phyloP scores from a whole-genome alignment of 2,329 filamentous ascomycete genomes.

The Bisporella sp. region DNA sequence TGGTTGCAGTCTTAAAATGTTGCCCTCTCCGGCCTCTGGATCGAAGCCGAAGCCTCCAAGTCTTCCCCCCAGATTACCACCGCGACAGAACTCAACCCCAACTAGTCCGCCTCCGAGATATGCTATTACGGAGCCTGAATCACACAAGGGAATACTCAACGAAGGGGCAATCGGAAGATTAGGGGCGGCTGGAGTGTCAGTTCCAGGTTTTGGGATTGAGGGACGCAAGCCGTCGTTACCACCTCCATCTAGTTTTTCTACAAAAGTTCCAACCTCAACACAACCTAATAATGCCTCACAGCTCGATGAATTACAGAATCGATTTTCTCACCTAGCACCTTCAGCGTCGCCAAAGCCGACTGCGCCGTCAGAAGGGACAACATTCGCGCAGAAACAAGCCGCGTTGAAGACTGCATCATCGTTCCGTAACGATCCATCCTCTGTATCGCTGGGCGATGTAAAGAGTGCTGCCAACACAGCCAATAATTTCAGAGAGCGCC shows the following conservation, averaged over 20 bases:
- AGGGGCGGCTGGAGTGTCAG: conserved; percentile 54
- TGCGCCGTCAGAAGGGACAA: conserved; percentile 35
- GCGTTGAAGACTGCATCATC: conserved; percentile 43
- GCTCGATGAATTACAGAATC: conserved; percentile 29
- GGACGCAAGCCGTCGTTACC: conserved; percentile 25
- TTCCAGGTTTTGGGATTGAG: conserved; percentile 59
- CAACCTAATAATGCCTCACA: conserved; percentile 13
- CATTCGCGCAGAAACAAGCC: conserved; percentile 47
- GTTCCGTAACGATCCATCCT: conserved; percentile 43
- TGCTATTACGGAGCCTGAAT: conserved; percentile 17
- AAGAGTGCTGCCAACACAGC: conserved; percentile 43
- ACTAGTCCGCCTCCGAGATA: conserved; percentile 32
- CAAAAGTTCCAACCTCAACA: conserved; percentile 4
- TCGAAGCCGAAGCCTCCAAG: conserved; percentile 24
- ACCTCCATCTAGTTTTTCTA: conserved; percentile 18
- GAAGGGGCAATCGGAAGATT: conserved; percentile 47
- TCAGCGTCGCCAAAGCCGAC: conserved; percentile 25
- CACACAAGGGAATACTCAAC: conserved; percentile 27
- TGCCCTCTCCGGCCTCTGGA: conserved; percentile 10
- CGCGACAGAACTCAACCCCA: conserved; percentile 32
- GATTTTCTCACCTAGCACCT: conserved; percentile 23
- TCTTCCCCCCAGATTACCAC: conserved; percentile 55
- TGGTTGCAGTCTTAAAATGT: conserved; percentile 15
- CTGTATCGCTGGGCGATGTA: conserved; percentile 43
- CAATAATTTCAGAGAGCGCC: conserved; percentile 51